Base-by-base conservation (phyloP, 2,329 filamentous ascomycete species). In the Calonectria honghensis region DNA sequence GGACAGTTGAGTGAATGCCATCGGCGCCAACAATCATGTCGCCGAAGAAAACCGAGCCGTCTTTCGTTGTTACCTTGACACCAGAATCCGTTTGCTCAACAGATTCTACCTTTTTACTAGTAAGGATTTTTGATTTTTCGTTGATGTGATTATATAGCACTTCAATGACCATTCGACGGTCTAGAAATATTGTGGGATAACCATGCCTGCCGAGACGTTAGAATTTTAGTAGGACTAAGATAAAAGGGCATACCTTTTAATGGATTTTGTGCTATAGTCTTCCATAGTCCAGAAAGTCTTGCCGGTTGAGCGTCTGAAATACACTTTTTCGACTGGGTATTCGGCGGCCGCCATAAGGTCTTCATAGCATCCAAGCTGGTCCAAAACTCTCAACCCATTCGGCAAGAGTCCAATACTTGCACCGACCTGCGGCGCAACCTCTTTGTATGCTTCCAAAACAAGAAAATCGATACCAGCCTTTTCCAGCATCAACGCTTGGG, bases 111-210 rank as follows among this genome's bases (percentile, higher is more conserved):
- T 29, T 35, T 6, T 57, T 57, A 0, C 18, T 16, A 10, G 52
- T 57, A 18, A 57, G 52, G 6, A 57, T 31, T 20, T 57, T 57
- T 35, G 52, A 57, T 9, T 57, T 57, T 31, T 57, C 52, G 10
- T 37, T 35, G n/a, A 57, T 57, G 31, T 35, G 52, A 24, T 57
- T 57, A 13, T 57, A 57, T 10, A 57, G 31, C 16, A 57, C 31
- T 32, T 57, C 52, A n/a, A 57, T 57, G 14, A 57, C 52, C 52
- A 57, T 57, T 13, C 52, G 29, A 35, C 52, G 52, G n/a, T 57
- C 52, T 5, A 57, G 13, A 57, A 57, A 57, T 7, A 57, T 57
- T 18, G 52, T 35, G 1, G 52, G 52, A 57, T 57, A 57, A 1
- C 31, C 52, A 37, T 57, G 52, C 35, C 52, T 57, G 18, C 7